phyloP scores from a whole-genome alignment of 140 eudicot genomes.

The Flaveria floridana region DNA sequence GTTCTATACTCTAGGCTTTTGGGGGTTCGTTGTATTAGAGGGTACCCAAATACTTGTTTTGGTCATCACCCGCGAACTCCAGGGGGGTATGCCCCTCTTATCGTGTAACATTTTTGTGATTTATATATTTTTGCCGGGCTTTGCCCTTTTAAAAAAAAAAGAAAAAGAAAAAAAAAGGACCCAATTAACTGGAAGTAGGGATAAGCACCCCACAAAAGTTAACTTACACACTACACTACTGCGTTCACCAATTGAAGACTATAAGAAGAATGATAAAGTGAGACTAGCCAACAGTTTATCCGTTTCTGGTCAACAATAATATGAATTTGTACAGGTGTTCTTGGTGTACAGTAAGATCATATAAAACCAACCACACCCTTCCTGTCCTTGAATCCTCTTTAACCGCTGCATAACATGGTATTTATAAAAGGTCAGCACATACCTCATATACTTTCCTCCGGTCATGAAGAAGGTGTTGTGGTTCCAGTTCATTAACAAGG shows the following conservation, averaged over 20 bases:
- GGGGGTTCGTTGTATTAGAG: too few species aligned
- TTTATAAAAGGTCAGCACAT: slow-evolving; percentile 20
- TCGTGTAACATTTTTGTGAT: too few species aligned
- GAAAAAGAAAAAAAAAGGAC: too few species aligned
- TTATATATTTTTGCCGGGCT: too few species aligned
- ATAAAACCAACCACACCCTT: background rate
- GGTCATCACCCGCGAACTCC: too few species aligned
- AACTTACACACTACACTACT: background rate
- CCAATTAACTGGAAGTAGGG: background rate
- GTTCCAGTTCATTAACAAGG: slow-evolving; percentile 85
- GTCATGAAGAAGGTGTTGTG: slow-evolving; percentile 96
- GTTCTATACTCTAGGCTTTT: too few species aligned
- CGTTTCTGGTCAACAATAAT: background rate
- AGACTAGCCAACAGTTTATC: background rate
- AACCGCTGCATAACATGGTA: background rate
- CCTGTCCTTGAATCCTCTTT: background rate
- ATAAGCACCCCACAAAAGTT: background rate
- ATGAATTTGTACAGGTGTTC: background rate
- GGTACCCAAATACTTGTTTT: too few species aligned
- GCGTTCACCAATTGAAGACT: slow-evolving; percentile 10
- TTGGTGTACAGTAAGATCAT: background rate
- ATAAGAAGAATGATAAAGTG: slow-evolving; percentile 8
- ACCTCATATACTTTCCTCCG: slow-evolving; percentile 98
- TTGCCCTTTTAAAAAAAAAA: too few species aligned
- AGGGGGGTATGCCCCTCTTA: too few species aligned